Percentiles rank a stretch among this genome's conserved stretches.
These are phyloP conservation scores for Cyclanthera cordifolia DNA, from an alignment of 306 rosid species.

Conservation along the genomic window DNA sequence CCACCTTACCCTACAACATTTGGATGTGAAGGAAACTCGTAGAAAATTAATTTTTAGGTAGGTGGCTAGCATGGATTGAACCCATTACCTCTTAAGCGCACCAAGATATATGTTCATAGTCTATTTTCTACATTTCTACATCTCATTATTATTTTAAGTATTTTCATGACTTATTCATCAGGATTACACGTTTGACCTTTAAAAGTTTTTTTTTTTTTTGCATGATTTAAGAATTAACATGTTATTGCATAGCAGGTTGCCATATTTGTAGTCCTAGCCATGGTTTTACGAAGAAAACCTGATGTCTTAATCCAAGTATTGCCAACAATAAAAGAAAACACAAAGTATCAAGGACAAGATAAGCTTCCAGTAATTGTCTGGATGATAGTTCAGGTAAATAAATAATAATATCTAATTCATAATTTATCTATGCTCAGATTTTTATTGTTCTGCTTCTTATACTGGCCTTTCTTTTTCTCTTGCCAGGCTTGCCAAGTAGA, in stretches of 20 bases:
- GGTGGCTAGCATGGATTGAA: too few species aligned
- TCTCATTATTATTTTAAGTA: background rate
- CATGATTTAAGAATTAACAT: constrained; percentile 7
- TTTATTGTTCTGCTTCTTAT: background rate
- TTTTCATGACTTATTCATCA: background rate
- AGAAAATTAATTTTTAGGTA: too few species aligned
- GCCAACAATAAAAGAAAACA: constrained; percentile 52
- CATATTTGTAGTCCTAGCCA: constrained; percentile 61
- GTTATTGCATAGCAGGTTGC: constrained; percentile 54
- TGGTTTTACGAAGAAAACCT: constrained; percentile 81
- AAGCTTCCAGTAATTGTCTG: constrained; percentile 68
- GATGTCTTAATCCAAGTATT: constrained; percentile 48
- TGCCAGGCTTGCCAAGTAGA: constrained; percentile 68
- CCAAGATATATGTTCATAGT: too few species aligned
- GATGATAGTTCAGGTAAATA: constrained; percentile 72
- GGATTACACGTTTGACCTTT: background rate
- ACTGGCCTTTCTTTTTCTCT: constrained; percentile 4
- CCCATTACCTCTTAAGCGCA: too few species aligned
- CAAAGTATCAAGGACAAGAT: constrained; percentile 86
- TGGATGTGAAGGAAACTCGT: too few species aligned
- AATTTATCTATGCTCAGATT: background rate
- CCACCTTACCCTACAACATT: too few species aligned
- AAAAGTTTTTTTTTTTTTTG: too few species aligned
- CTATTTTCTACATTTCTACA: background rate
- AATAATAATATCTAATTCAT: background rate